Evolutionary conservation across 1,284 basidiomycete species (phyloP).

Genomic region (Ceratobasidium sp.): DNA sequence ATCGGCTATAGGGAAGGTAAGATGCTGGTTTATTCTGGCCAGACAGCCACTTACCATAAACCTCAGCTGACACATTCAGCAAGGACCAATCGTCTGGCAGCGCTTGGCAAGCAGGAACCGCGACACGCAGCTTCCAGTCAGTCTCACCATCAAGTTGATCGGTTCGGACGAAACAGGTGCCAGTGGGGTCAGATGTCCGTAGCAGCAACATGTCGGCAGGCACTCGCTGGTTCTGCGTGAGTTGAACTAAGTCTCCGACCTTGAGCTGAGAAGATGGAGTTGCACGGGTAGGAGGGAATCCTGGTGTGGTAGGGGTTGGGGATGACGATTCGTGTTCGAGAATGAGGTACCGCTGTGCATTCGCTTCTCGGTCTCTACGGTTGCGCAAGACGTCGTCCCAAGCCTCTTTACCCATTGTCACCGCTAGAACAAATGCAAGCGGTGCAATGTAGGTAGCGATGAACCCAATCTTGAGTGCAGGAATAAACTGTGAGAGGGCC

Average conservation of each 20-base stretch:
- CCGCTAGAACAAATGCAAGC: constrained; percentile 89
- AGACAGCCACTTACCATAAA: constrained; percentile 69
- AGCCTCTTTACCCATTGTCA: constrained; percentile 99
- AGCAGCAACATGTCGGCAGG: constrained; percentile 94
- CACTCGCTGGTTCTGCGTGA: constrained; percentile 98
- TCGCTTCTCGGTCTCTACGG: constrained; percentile 90
- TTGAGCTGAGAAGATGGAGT: constrained; percentile 88
- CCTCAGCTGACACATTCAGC: constrained; percentile 76
- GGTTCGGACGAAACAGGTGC: constrained; percentile 96
- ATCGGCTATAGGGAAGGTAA: constrained; percentile 67
- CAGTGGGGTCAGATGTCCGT: constrained; percentile 83
- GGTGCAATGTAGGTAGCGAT: constrained; percentile 97
- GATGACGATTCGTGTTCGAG: constrained; percentile 62
- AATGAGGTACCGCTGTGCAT: constrained; percentile 89
- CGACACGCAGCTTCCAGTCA: constrained; percentile 97
- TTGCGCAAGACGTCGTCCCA: constrained; percentile 97
- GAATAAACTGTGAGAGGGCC: constrained; percentile 94
- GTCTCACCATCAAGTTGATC: constrained; percentile 99
- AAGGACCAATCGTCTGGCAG: constrained; percentile 71
- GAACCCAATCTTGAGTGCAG: constrained; percentile 95
- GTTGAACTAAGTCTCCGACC: constrained; percentile 89
- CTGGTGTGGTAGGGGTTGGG: constrained; percentile 45
- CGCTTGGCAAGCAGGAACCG: constrained; percentile 84
- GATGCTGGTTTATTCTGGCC: not conserved
- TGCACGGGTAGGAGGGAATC: constrained; percentile 65